These are phyloP conservation scores for Ceraceosorus guamensis DNA, from an alignment of 1,284 basidiomycete species.

Conservation along the genomic window DNA sequence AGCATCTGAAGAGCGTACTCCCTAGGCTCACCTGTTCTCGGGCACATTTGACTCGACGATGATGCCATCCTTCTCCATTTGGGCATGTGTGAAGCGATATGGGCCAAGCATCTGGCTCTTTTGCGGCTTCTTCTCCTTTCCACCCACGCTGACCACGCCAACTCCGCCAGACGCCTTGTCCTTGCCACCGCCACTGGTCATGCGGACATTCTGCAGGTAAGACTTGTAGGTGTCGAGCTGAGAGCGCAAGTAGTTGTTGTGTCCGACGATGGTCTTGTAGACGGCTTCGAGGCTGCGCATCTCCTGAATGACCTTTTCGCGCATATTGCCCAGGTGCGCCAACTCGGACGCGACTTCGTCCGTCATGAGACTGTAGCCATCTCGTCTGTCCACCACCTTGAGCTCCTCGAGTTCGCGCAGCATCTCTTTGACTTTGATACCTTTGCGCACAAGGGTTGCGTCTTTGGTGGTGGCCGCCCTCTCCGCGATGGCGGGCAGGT, in stretches of 20 bases:
- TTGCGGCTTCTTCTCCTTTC: constrained; percentile 86
- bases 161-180: constrained; percentile 64
- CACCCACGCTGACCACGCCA: constrained; percentile 88
- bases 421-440: constrained; percentile 99
- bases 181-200: constrained; percentile 56
- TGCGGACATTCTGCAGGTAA: constrained; percentile 91
- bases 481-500: constrained; percentile 83
- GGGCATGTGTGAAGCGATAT: constrained; percentile 92
- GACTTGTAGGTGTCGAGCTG: constrained; percentile 99
- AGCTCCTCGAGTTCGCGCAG: constrained; percentile 87
- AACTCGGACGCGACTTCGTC: constrained; percentile 94
- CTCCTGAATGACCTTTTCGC: constrained; percentile 90
- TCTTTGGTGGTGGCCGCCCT: constrained; percentile 94
- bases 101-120: constrained; percentile 85
- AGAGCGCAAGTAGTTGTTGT: constrained; percentile 90
- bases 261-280: constrained; percentile 97
- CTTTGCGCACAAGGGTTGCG: constrained; percentile 83
- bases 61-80: constrained; percentile 98
- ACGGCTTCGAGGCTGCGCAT: constrained; percentile 87
- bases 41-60: constrained; percentile 98
- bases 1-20: background rate
- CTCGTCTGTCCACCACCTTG: constrained; percentile 71
- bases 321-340: constrained; percentile 86
- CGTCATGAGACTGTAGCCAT: constrained; percentile 88
- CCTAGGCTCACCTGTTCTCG: constrained; percentile 58